These are phyloP conservation scores for Verbascum thapsus DNA, from an alignment of 257 asterid genomes.

Conservation along the genomic window DNA sequence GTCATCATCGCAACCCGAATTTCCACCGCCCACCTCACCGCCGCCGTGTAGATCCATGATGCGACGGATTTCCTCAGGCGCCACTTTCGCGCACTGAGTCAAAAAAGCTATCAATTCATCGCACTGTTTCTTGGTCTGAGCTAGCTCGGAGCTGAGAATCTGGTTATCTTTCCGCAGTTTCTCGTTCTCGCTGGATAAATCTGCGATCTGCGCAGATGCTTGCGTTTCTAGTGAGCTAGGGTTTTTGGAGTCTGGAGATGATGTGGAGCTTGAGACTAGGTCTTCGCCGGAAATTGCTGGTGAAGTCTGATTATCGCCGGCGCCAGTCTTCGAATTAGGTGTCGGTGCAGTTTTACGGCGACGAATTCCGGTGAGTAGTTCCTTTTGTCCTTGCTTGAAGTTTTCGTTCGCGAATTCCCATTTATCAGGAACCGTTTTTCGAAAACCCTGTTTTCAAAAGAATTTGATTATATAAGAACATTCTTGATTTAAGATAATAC, in stretches of 20 bases:
- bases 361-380: constrained; percentile 62
- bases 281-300: constrained; percentile 65
- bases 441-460: constrained; percentile 89
- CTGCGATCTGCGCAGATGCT: constrained; percentile 52
- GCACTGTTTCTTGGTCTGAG: constrained; percentile 62
- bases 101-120: constrained; percentile 60
- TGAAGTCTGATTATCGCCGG: constrained; percentile 33
- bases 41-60: constrained; percentile 49
- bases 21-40: constrained; percentile 26
- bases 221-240: constrained; percentile 59
- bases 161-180: constrained; percentile 59
- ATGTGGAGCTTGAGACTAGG: constrained; percentile 68
- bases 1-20: constrained; percentile 36
- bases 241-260: constrained; percentile 63
- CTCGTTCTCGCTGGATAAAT: constrained; percentile 65
- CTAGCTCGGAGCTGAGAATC: constrained; percentile 63
- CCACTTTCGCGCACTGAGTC: constrained; percentile 56
- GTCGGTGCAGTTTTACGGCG: constrained; percentile 59
- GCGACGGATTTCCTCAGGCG: constrained; percentile 54
- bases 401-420: constrained; percentile 92
- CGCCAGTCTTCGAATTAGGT: constrained; percentile 35
- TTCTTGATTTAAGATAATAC: no score
- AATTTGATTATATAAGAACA: no score
- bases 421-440: constrained; percentile 76
- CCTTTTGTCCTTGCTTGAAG: constrained; percentile 67